A percentile compares a stretch with the other conserved stretches of the same genome.
These are phyloP conservation scores for Diaporthe sp. DNA, from an alignment of 2,329 filamentous ascomycete species.

Conservation along the genomic window DNA sequence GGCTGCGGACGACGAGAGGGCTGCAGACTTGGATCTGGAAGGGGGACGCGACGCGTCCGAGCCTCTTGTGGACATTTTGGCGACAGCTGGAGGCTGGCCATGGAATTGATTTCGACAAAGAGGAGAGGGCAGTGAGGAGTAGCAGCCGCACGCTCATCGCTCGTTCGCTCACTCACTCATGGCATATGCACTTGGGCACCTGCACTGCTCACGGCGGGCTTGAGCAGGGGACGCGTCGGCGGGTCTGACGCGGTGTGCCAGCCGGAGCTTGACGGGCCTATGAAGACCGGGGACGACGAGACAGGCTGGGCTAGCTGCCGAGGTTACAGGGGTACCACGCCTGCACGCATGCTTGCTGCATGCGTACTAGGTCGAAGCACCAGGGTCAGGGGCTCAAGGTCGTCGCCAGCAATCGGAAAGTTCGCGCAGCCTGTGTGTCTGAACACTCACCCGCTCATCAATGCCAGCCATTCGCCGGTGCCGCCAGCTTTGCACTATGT, in stretches of 20 bases:
- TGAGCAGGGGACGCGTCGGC: slow-evolving; percentile 22
- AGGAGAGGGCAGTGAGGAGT: slow-evolving; percentile 23
- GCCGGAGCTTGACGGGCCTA: slow-evolving; percentile 1
- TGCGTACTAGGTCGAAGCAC: not conserved
- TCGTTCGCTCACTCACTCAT: slow-evolving; percentile 9
- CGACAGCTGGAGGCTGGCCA: slow-evolving; percentile 44
- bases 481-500: not conserved
- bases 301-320: slow-evolving; percentile 19
- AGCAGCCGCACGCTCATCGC: slow-evolving; percentile 4
- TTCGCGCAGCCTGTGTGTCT: not conserved
- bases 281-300: slow-evolving; percentile 1
- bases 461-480: not conserved
- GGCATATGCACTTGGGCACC: slow-evolving; percentile 2
- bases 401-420: not conserved
- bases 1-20: slow-evolving; percentile 56
- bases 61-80: slow-evolving; percentile 51
- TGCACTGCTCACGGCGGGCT: not conserved
- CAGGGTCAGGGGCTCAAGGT: not conserved
- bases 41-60: slow-evolving; percentile 65
- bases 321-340: slow-evolving; percentile 9
- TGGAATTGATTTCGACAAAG: slow-evolving; percentile 45
- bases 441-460: not conserved
- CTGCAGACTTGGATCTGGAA: slow-evolving; percentile 43
- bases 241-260: slow-evolving; percentile 13
- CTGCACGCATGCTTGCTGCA: not conserved